Evolutionary conservation across 1,284 basidiomycete species (phyloP), one percentile per base, ranked within the genome.

Genomic region (Hemileia vastatrix): DNA sequence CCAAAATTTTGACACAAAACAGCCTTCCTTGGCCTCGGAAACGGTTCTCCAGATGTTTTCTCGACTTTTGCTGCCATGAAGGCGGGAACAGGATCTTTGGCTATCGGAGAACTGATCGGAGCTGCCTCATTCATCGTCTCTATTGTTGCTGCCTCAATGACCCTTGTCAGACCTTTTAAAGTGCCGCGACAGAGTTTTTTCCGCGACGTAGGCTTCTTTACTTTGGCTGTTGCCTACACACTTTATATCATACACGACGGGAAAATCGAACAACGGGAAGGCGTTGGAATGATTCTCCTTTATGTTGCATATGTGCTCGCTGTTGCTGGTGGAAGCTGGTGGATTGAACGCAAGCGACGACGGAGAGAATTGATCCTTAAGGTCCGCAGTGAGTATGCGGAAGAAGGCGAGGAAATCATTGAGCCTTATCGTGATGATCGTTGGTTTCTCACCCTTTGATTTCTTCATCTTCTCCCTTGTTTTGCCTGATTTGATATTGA

Each of bases 41-140:
- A 94, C 73, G 73, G 72, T 4, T 67, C 69, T 15, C 75, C 75
- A 1, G 75, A 76, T 55, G 72, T 76, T 4, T 96, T 97, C 76
- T 87, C 90, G 9, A 97, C 94, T 0, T 96, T 94, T 75, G 88
- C 89, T 0, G 90, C 94, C 15, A 89, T 98, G 84, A 84, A 84
- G 51, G 81, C 85, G 13, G 80, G 86, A 70, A 90, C 91, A 0
- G 91, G 92, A 5, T 84, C 88, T 58, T 78, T 98, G 57, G 94
- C 94, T 0, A 84, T 98, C 54, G 94, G 94, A 43, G 94, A 98
- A 77, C 82, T 98, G 4, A 80, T 98, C 21, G 94, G 94, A 13
- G 94, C 94, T 1, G 93, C 94, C 1, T 84, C 89, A 1, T 98
- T 97, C 78, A 94, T 97, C 75, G 86, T 92, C 19, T 90, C 90